Evolutionary conservation across 352 stramenopile species (phyloP), one percentile per base, ranked within the genome.

Genomic region (Phytophthora nicotianae): DNA sequence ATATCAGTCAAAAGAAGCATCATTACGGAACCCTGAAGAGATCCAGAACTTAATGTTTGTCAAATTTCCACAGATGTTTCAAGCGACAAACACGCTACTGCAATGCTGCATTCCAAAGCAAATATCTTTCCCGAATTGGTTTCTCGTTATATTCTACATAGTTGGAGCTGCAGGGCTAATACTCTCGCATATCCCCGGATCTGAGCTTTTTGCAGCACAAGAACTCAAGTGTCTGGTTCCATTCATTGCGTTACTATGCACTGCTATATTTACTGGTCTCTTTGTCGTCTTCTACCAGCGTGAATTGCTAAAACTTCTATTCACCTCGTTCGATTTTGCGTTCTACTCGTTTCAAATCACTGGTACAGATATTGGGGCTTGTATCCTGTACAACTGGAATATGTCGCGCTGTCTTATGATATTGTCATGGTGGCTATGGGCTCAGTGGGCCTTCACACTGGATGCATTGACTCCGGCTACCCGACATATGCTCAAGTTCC

Each of bases 391-490:
- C 45, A 29, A 16, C 51, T 72, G 63, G 58, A 20, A 63, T 19
- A 17, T 9, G 3, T 38, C 63, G 14, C 46, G 27, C 19, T 54
- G 66, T 17, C 17, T 58, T 10, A 54, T 70, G 27, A 48, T 65
- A 5, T 16, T 62, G 3, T 68, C 55, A 1, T 64, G 50, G 50
- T 72, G 33, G 65, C 21, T 60, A n/a, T 81, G 62, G 72, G 69
- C 73, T 20, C 59, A 67, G n/a, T 77, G 69, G 63, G 47, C 64
- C 2, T 49, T 75, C 16, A 79, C 57, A 16, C 41, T 83, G 2
- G 74, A 81, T 24, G 73, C 73, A 6, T 62, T 81, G 19, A 68
- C 70, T 17, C 73, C 70, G 0, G 24, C 68, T 16, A 70, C 75
- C 49, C 61, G 64, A 26, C 20, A 47, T 5, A 75, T 43, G 32